Percentiles rank a stretch among this genome's conserved stretches.
phyloP scores from a whole-genome alignment of 1,139 yeast genomes.

The Arxiozyma bovina region DNA sequence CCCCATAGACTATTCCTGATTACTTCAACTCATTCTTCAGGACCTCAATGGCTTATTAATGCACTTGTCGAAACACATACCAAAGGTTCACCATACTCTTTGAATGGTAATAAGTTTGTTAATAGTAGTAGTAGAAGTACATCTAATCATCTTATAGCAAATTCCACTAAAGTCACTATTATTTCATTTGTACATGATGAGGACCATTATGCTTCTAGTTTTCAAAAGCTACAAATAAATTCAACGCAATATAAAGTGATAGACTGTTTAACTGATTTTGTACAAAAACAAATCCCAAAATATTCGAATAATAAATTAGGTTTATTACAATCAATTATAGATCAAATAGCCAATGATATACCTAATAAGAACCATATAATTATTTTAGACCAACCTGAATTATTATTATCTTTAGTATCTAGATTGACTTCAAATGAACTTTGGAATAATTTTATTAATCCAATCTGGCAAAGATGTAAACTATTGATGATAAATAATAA shows the following conservation, averaged over 20 bases:
- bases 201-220: slow-evolving; percentile 13
- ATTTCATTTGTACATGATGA: slow-evolving; percentile 27
- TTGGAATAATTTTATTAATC: slow-evolving; percentile 21
- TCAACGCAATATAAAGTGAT: slow-evolving; percentile 14
- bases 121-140: slow-evolving; percentile 5
- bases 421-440: slow-evolving; percentile 24
- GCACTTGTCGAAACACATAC: slow-evolving; percentile 32
- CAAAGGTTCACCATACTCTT: slow-evolving; percentile 21
- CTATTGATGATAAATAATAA: slow-evolving; percentile 21
- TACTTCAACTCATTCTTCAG: slow-evolving; percentile 52
- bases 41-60: slow-evolving; percentile 57
- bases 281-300: slow-evolving; percentile 27
- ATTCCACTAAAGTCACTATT: slow-evolving; percentile 11
- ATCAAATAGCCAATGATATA: slow-evolving; percentile 12
- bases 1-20: slow-evolving; percentile 37
- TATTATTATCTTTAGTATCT: slow-evolving; percentile 21
- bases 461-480: slow-evolving; percentile 21
- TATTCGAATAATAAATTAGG: slow-evolving; percentile 10
- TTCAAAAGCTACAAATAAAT: slow-evolving; percentile 20
- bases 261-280: slow-evolving; percentile 23
- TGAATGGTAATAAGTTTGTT: slow-evolving; percentile 10
- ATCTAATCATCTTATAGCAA: not conserved
- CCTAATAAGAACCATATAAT: slow-evolving; percentile 10
- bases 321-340: slow-evolving; percentile 15
- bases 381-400: slow-evolving; percentile 29